Percentiles rank a stretch among this genome's conserved stretches.
These are phyloP conservation scores for Malus hybrid DNA, from an alignment of 331 rosid genomes.

Conservation along the genomic window DNA sequence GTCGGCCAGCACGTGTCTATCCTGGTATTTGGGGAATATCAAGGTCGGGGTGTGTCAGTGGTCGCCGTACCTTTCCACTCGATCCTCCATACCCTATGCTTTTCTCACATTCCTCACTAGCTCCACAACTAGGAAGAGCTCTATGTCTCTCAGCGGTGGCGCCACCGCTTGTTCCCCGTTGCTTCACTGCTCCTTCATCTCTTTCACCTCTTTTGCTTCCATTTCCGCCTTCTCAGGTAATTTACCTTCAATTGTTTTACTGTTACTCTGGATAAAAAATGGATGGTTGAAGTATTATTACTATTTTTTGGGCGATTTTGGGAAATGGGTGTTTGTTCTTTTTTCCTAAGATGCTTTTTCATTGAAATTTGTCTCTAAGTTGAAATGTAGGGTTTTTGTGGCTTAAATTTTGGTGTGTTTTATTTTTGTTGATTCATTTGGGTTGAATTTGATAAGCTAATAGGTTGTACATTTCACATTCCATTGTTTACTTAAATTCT, in stretches of 20 bases:
- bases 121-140: background rate
- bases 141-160: slow-evolving; percentile 15
- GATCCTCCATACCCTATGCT: slow-evolving; percentile 28
- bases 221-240: slow-evolving; percentile 39
- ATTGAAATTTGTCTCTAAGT: background rate
- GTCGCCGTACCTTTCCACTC: slow-evolving; percentile 19
- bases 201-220: slow-evolving; percentile 26
- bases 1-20: too few species aligned
- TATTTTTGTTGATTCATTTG: too few species aligned
- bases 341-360: background rate
- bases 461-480: too few species aligned
- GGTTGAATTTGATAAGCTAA: too few species aligned
- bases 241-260: background rate
- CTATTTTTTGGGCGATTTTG: background rate
- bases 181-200: slow-evolving; percentile 38
- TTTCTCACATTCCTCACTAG: slow-evolving; percentile 29
- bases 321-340: background rate
- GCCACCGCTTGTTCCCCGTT: slow-evolving; percentile 18
- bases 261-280: background rate
- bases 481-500: too few species aligned
- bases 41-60: too few species aligned
- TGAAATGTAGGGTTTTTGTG: too few species aligned
- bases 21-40: too few species aligned
- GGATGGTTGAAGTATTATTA: background rate
- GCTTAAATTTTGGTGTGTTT: too few species aligned